Evolutionary conservation across 73 alveolate species (phyloP).

Genomic region (Paramecium biaurelia): DNA sequence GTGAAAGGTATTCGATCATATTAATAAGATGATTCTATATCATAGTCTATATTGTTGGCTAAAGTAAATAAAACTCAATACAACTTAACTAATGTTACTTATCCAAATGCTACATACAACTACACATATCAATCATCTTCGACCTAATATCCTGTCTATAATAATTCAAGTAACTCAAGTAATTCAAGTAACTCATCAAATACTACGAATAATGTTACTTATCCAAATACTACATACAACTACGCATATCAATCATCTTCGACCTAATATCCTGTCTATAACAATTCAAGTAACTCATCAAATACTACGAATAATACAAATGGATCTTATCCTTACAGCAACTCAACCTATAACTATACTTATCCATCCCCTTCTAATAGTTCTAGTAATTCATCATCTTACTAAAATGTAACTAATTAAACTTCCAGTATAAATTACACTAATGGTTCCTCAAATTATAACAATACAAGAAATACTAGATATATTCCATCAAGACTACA

Average conservation of each 20-base stretch:
- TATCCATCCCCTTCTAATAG: background rate
- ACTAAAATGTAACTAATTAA: background rate
- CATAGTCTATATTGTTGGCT: background rate
- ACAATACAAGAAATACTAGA: background rate
- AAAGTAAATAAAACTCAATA: background rate
- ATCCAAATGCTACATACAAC: background rate
- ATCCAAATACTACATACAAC: background rate
- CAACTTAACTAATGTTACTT: background rate
- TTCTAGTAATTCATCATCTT: background rate
- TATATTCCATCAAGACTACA: background rate
- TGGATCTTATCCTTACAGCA: background rate
- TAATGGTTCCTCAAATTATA: background rate
- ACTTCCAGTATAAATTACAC: background rate
- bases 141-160: background rate
- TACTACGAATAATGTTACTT: background rate
- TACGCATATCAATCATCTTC: background rate
- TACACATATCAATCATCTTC: background rate
- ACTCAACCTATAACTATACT: background rate
- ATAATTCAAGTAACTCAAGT: background rate
- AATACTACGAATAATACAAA: background rate
- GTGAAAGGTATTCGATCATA: background rate
- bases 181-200: background rate
- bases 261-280: background rate
- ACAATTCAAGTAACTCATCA: background rate
- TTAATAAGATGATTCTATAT: background rate